Conservation (phyloP, 208 protist species). For the Strigomonas galati region DNA sequence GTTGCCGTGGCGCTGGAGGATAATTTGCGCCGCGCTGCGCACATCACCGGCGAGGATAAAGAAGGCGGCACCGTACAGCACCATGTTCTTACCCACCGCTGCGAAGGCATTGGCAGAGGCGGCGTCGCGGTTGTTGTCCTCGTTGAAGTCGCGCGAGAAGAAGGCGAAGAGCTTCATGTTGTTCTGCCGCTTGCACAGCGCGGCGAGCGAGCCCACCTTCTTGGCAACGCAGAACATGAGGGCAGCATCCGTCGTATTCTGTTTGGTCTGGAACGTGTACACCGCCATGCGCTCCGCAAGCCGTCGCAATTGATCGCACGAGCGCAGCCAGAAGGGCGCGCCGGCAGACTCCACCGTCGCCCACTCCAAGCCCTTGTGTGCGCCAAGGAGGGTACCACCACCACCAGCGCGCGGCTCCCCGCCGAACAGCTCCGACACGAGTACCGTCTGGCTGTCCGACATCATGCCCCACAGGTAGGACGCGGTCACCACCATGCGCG, state of each 20-base stretch:
- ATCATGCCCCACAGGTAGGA: conserved; percentile 58
- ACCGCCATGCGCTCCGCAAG: conserved; percentile 78
- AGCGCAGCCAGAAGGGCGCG: conserved; percentile 68
- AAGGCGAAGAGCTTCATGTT: conserved; percentile 84
- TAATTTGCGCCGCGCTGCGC: conserved; percentile 79
- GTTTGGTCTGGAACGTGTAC: conserved; percentile 65
- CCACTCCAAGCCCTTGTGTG: not conserved
- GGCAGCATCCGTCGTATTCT: conserved; percentile 74
- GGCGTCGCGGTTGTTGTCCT: conserved; percentile 57
- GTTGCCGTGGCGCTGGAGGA: conserved; percentile 75
- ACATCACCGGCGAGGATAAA: conserved; percentile 90
- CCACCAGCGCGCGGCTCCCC: conserved; percentile 6
- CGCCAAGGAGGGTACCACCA: not conserved
- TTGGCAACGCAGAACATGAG: conserved; percentile 87
- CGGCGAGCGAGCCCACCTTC: conserved; percentile 80
- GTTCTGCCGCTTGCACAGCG: conserved; percentile 86
- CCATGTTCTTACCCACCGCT: conserved; percentile 84
- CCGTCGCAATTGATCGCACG: conserved; percentile 43
- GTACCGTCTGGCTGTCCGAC: conserved; percentile 56
- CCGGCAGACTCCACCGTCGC: conserved; percentile 42
- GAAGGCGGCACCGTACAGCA: conserved; percentile 88
- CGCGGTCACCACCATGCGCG: conserved; percentile 36
- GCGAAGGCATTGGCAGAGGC: conserved; percentile 91
- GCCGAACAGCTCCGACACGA: conserved; percentile 45
- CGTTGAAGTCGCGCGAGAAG: conserved; percentile 85